These are phyloP conservation scores for Phialocephala subalpina DNA, from an alignment of 2,329 filamentous ascomycete genomes.

Conservation along the genomic window DNA sequence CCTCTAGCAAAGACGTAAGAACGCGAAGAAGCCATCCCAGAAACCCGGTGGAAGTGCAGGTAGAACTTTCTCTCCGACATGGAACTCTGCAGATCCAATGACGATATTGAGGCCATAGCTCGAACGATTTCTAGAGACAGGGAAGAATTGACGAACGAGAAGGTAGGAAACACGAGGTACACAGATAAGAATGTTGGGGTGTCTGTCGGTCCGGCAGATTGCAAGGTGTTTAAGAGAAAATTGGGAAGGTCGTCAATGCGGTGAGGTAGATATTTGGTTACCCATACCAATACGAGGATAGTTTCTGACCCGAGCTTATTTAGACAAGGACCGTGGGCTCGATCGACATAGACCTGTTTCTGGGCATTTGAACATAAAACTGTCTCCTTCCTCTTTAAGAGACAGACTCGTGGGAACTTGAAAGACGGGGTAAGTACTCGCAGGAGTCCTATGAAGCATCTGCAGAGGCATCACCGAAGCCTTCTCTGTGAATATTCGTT, in stretches of 20 bases:
- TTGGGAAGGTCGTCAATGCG: conserved; percentile 23
- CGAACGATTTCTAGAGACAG: conserved; percentile 3
- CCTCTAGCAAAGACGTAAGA: neutral
- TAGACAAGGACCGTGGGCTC: conserved; percentile 13
- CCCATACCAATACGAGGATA: conserved; percentile 8
- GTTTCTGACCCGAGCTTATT: neutral
- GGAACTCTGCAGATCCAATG: conserved; percentile 15
- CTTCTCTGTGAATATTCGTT: neutral
- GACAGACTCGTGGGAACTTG: neutral
- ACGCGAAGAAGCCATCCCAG: neutral
- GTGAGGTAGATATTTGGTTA: conserved; percentile 7
- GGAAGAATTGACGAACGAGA: neutral
- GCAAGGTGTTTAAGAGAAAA: conserved; percentile 12
- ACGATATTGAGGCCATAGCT: conserved; percentile 17
- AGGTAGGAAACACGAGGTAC: conserved; percentile 6
- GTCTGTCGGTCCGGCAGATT: neutral
- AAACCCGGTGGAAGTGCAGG: neutral
- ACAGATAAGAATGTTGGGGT: conserved; percentile 12
- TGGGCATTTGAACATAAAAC: neutral
- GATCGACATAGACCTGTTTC: neutral
- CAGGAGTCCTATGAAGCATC: neutral
- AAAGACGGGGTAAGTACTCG: neutral
- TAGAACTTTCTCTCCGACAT: conserved; percentile 6
- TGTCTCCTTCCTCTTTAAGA: neutral
- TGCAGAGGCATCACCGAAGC: neutral